Evolutionary conservation across 78 protist species (phyloP).

Genomic region (Dictyostelium capitatum): DNA sequence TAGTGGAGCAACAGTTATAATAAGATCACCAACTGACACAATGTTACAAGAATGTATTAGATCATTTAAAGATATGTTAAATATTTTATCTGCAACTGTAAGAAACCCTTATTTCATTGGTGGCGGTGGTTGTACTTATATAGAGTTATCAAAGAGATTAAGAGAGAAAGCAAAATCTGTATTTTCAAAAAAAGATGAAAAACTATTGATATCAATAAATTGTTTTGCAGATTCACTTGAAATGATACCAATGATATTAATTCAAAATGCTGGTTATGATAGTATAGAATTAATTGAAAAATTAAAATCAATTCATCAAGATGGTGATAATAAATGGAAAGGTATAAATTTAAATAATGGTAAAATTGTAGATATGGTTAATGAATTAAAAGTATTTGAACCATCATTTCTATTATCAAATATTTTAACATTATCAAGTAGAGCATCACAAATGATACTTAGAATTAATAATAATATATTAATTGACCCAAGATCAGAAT

Average conservation of each 20-base stretch:
- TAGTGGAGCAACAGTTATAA: constrained; percentile 43
- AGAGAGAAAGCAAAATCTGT: background rate
- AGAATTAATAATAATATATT: constrained; percentile 56
- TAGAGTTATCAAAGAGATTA: constrained; percentile 39
- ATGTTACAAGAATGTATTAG: constrained; percentile 55
- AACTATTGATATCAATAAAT: constrained; percentile 22
- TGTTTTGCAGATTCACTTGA: constrained; percentile 55
- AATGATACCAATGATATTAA: constrained; percentile 52
- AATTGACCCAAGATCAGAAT: constrained; percentile 55
- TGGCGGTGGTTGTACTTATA: constrained; percentile 67
- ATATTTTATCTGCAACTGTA: constrained; percentile 17
- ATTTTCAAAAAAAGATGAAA: constrained; percentile 2
- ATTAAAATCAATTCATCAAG: constrained; percentile 18
- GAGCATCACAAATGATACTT: constrained; percentile 75
- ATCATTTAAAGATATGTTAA: constrained; percentile 74
- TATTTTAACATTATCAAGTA: constrained; percentile 37
- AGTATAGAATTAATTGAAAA: background rate
- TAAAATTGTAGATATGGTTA: constrained; percentile 53
- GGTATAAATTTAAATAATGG: constrained; percentile 62
- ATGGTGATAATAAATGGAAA: background rate
- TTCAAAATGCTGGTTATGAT: constrained; percentile 76
- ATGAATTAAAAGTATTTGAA: constrained; percentile 30
- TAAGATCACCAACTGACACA: constrained; percentile 73
- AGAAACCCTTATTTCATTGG: constrained; percentile 64
- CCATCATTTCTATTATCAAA: constrained; percentile 52